These are phyloP conservation scores for Hanseniaspora uvarum DNA, from an alignment of 1,139 yeast species.

Conservation along the genomic window DNA sequence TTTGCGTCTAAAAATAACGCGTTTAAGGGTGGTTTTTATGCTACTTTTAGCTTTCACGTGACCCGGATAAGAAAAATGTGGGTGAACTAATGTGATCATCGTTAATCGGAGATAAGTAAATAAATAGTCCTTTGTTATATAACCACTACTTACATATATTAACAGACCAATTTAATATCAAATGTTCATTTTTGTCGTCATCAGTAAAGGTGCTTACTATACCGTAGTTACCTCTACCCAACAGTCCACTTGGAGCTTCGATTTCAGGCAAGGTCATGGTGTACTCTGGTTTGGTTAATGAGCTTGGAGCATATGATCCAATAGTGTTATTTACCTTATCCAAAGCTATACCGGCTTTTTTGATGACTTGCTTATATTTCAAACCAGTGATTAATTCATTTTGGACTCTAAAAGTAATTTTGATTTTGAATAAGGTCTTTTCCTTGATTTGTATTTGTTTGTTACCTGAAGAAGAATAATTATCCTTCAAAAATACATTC, in stretches of 20 bases:
- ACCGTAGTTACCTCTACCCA: conserved; percentile 78
- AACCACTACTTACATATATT: conserved; percentile 41
- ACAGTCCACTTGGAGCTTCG: conserved; percentile 83
- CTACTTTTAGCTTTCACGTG: background rate
- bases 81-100: too few relatives aligned
- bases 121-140: background rate
- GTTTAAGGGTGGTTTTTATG: background rate
- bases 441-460: conserved; percentile 62
- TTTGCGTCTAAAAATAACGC: background rate
- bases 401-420: conserved; percentile 72
- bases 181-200: conserved; percentile 70
- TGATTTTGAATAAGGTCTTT: conserved; percentile 61
- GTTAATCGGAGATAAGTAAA: too few relatives aligned
- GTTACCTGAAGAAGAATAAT: conserved; percentile 27
- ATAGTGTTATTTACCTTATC: conserved; percentile 80
- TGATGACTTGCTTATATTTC: conserved; percentile 72
- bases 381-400: conserved; percentile 87
- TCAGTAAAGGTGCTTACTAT: conserved; percentile 78
- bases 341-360: conserved; percentile 77
- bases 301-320: conserved; percentile 85
- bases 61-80: background rate
- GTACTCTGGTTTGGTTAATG: conserved; percentile 71
- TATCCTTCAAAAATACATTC: conserved; percentile 52
- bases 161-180: conserved; percentile 77
- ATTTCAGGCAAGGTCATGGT: conserved; percentile 71